These are phyloP conservation scores for Suillus variegatus DNA, from an alignment of 768 basidiomycete genomes.

Conservation along the genomic window DNA sequence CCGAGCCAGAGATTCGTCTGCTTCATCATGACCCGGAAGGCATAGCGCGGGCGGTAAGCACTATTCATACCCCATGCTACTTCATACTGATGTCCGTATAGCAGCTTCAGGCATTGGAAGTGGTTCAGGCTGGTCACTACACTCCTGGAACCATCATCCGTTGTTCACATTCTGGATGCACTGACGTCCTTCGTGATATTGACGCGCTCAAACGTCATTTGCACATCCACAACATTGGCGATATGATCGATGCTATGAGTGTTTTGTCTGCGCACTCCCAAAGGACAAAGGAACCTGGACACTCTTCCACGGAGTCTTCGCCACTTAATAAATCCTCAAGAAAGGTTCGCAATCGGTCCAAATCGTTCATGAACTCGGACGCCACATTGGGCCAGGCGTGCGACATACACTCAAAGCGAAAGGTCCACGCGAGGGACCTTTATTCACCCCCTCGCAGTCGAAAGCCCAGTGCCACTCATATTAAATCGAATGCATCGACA, in stretches of 20 bases:
- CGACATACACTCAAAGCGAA: too few relatives aligned
- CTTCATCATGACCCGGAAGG: conserved; percentile 38
- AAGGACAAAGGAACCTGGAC: background rate
- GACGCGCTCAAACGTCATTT: conserved; percentile 53
- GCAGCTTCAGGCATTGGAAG: conserved; percentile 26
- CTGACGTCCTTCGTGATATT: conserved; percentile 41
- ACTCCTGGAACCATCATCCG: conserved; percentile 35
- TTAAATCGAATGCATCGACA: background rate
- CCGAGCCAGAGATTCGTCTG: conserved; percentile 34
- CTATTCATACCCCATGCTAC: conserved; percentile 7
- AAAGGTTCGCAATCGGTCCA: conserved; percentile 21
- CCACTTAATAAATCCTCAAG: background rate
- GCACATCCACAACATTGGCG: conserved; percentile 57
- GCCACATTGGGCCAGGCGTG: background rate
- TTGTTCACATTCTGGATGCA: conserved; percentile 49
- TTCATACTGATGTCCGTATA: conserved; percentile 6
- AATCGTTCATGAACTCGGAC: conserved; percentile 8
- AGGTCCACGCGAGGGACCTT: background rate
- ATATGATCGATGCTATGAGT: conserved; percentile 16
- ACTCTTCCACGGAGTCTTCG: background rate
- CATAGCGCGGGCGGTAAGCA: conserved; percentile 42
- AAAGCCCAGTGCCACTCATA: background rate
- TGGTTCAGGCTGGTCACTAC: conserved; percentile 30
- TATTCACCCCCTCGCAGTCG: background rate
- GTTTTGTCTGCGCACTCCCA: background rate